phyloP scores from a whole-genome alignment of 495 filamentous ascomycete genomes.

The Penicillium psychrofluorescens region DNA sequence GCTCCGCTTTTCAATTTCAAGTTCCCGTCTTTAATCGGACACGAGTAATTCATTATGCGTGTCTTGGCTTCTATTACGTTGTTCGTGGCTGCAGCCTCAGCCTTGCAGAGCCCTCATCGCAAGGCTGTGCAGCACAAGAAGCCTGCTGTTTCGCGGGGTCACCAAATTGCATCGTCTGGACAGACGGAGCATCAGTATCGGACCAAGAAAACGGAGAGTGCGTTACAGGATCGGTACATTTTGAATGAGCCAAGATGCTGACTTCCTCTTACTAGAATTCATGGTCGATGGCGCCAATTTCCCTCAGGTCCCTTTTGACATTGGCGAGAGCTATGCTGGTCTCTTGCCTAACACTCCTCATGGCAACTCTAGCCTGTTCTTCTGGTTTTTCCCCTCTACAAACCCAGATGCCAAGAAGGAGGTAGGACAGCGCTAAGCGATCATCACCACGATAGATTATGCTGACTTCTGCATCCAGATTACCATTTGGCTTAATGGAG shows the following conservation, averaged over 20 bases:
- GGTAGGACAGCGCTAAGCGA: constrained; percentile 46
- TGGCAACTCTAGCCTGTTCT: constrained; percentile 53
- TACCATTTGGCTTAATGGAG: constrained; percentile 65
- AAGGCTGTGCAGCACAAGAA: constrained; percentile 4
- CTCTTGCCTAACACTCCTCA: constrained; percentile 59
- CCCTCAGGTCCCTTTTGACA: constrained; percentile 67
- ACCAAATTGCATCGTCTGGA: not conserved
- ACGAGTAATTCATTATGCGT: constrained; percentile 1
- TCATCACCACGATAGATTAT: not conserved
- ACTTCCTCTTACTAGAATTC: constrained; percentile 35
- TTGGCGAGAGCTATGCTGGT: constrained; percentile 71
- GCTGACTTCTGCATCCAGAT: constrained; percentile 36
- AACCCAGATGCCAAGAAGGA: constrained; percentile 52
- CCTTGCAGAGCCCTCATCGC: constrained; percentile 12
- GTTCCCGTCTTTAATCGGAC: too few relatives aligned
- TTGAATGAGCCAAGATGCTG: not conserved
- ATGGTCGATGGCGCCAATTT: constrained; percentile 59
- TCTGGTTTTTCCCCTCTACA: constrained; percentile 68
- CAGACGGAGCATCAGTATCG: constrained; percentile 6
- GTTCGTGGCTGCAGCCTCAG: constrained; percentile 3
- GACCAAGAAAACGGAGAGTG: constrained; percentile 11
- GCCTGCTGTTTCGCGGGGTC: not conserved
- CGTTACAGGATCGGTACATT: not conserved
- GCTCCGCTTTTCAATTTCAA: too few relatives aligned
- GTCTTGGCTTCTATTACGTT: constrained; percentile 1